Conservation (phyloP, 192 early-diverging fungal genomes). For the Allomyces macrogynus region DNA sequence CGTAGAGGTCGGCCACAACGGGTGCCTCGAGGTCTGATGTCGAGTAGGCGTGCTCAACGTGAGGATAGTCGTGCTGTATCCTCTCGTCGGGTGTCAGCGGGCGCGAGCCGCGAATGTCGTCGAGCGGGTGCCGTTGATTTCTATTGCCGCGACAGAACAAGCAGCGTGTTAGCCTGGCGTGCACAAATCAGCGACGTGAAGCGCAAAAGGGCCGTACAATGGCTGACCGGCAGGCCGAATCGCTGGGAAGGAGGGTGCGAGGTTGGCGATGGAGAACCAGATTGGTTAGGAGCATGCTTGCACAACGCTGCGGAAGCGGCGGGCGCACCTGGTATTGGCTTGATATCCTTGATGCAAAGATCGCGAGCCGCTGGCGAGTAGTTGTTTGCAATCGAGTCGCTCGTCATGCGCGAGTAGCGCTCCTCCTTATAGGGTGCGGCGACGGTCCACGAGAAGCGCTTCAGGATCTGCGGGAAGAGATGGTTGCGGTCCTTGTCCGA, state of each 20-base stretch:
- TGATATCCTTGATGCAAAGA: no score
- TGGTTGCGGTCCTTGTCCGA: neutral
- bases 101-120: conserved; percentile 4
- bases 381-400: conserved; percentile 44
- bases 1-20: conserved; percentile 26
- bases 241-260: no score
- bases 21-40: conserved; percentile 3
- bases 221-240: no score
- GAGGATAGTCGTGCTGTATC: conserved; percentile 2
- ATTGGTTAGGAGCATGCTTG: no score
- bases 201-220: no score
- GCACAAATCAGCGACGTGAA: no score
- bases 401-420: conserved; percentile 18
- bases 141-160: neutral
- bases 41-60: conserved; percentile 9
- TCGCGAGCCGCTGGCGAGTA: conserved; percentile 20
- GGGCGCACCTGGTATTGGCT: no score
- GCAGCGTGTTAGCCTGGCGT: no score
- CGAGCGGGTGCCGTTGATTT: conserved; percentile 16
- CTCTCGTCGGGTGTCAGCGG: conserved; percentile 24
- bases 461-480: conserved; percentile 19
- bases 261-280: no score
- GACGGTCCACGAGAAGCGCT: conserved; percentile 35
- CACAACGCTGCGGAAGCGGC: no score
- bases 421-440: conserved; percentile 43